Evolutionary conservation across 495 filamentous ascomycete genomes (phyloP), one percentile per base, ranked within the genome.

Genomic region (Xanthoparmelia taractica): DNA sequence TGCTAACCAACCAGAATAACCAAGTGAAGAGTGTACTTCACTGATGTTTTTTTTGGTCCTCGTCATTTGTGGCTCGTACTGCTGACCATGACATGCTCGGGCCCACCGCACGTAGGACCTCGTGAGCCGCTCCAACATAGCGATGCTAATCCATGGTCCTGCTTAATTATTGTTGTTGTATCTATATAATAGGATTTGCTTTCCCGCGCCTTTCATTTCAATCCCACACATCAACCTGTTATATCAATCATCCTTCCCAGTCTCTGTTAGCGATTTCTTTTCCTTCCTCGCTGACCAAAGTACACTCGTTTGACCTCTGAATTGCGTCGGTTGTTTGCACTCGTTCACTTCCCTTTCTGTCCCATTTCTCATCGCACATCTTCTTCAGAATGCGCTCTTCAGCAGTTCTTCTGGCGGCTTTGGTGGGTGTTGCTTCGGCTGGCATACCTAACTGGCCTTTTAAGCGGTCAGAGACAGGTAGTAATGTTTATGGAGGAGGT

Each of bases 331-430:
- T 63, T 29, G 27, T 43, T 45, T 63, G 31, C 50, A 43, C 57
- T 52, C 25, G 5, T 52, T 58, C 13, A 40, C 8, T 23, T 52
- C 40, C 41, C 36, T 62, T 27, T 36, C 33, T 25, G 7, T 57
- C 34, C 34, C 34, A 36, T 10, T 36, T 36, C 4, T 36, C 10
- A 36, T 36, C 34, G 48, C 6, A 4, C 37, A 25, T 15, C 15
- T 18, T n/a, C 20, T 41, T 60, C 60, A 52, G 33, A 37, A 66
- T 66, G 64, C 64, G 60, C 48, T 58, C 59, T 23, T 66, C 64
- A 55, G 23, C 54, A 37, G 31, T 63, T 38, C 11, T 66, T 15
- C 41, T 60, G 34, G 64, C 60, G 37, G n/a, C 43, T 18, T 37
- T 66, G 25, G 64, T 55, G 37, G 61, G 40, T 29, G 52, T 50